Conservation (phyloP, 768 basidiomycete species). For the Chalciporus pseudorubinellus region DNA sequence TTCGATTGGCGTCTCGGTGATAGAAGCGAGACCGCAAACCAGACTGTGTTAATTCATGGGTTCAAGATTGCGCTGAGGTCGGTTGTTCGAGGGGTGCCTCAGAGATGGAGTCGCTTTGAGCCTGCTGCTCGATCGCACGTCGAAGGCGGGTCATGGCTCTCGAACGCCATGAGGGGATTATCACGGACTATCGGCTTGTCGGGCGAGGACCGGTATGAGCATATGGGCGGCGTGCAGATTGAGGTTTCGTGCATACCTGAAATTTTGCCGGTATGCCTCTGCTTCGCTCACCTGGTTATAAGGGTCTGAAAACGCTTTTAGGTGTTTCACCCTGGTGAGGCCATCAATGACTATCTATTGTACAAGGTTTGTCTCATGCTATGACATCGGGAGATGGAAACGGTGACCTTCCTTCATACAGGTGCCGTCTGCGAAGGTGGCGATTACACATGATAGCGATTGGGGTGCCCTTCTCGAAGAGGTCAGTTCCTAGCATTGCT, state of each 20-base stretch:
- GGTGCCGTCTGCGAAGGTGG: constrained; percentile 23
- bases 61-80: constrained; percentile 30
- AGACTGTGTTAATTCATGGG: constrained; percentile 30
- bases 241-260: constrained; percentile 19
- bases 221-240: constrained; percentile 1
- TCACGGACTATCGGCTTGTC: constrained; percentile 15
- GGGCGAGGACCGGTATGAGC: neutral
- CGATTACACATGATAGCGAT: constrained; percentile 22
- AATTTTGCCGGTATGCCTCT: constrained; percentile 14
- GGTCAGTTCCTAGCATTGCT: constrained; percentile 1
- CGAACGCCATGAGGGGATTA: constrained; percentile 16
- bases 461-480: constrained; percentile 21
- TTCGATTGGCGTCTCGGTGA: constrained; percentile 21
- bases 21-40: constrained; percentile 16
- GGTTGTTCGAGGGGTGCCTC: constrained; percentile 12
- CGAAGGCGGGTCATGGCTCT: constrained; percentile 16
- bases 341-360: constrained; percentile 25
- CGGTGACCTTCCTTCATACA: neutral
- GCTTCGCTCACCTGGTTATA: neutral
- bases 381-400: neutral
- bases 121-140: neutral
- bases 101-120: constrained; percentile 14
- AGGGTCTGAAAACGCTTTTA: constrained; percentile 3
- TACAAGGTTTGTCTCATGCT: constrained; percentile 9
- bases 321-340: constrained; percentile 25